Conservation (phyloP, 2,329 filamentous ascomycete species). For the Penicillium sp. region DNA sequence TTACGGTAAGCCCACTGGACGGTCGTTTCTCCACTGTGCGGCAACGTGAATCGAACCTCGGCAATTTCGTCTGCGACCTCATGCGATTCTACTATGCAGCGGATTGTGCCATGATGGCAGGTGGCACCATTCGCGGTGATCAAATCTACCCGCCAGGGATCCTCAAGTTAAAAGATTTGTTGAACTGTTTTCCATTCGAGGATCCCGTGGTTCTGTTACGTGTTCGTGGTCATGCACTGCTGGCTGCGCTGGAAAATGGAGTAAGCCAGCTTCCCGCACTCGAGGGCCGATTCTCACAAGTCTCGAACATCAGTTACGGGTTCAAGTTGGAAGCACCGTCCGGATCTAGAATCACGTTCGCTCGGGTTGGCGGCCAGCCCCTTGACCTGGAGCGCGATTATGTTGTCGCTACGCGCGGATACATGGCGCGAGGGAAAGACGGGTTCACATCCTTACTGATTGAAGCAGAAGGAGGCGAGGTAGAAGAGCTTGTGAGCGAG, state of each 20-base stretch:
- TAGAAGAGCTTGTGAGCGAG: conserved; percentile 77
- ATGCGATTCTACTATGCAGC: conserved; percentile 81
- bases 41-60: conserved; percentile 75
- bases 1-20: conserved; percentile 79
- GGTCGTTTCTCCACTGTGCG: conserved; percentile 83
- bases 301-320: conserved; percentile 76
- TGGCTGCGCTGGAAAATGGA: conserved; percentile 81
- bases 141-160: conserved; percentile 84
- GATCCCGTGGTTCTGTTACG: conserved; percentile 80
- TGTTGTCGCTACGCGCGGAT: conserved; percentile 75
- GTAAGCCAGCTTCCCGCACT: conserved; percentile 78
- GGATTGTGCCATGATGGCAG: conserved; percentile 81
- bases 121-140: conserved; percentile 83
- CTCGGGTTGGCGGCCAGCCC: conserved; percentile 61
- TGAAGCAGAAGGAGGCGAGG: conserved; percentile 71
- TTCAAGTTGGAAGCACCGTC: conserved; percentile 66
- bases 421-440: conserved; percentile 87
- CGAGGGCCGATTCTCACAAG: conserved; percentile 83
- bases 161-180: conserved; percentile 75
- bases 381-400: conserved; percentile 68
- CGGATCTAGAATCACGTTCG: conserved; percentile 64
- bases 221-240: conserved; percentile 69
- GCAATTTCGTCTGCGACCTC: conserved; percentile 88
- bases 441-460: conserved; percentile 78
- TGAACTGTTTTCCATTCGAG: conserved; percentile 89